Conservation (phyloP, 306 rosid genomes). For the Mucuna pruriens region DNA sequence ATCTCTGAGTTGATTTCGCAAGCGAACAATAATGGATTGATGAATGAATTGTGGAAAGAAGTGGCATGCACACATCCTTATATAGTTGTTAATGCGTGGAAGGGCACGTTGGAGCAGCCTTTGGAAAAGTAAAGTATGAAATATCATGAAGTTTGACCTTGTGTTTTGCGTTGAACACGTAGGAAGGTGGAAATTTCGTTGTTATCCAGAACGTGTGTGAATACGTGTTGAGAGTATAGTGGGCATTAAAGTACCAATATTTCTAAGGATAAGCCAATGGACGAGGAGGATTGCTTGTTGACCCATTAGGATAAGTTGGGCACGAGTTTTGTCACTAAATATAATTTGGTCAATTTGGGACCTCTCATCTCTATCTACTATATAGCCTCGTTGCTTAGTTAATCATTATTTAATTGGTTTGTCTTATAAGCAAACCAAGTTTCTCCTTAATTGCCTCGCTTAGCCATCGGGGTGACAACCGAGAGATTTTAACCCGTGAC, state of each 20-base stretch:
- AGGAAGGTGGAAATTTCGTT: conserved; percentile 37
- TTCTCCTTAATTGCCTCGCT: background rate
- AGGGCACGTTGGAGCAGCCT: conserved; percentile 31
- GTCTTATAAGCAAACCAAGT: background rate
- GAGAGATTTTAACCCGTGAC: background rate
- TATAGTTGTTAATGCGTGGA: conserved; percentile 31
- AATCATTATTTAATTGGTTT: conserved; percentile 21
- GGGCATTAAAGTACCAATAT: background rate
- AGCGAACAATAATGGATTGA: background rate
- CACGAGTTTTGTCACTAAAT: background rate
- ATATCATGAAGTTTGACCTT: conserved; percentile 22
- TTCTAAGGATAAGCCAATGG: background rate
- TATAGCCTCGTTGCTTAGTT: background rate
- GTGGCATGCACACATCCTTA: background rate
- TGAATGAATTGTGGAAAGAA: conserved; percentile 9
- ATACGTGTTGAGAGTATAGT: conserved; percentile 15
- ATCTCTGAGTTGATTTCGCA: background rate
- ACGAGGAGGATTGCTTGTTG: conserved; percentile 13
- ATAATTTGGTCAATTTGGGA: conserved; percentile 30
- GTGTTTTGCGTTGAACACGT: background rate
- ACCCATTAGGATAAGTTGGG: conserved; percentile 14
- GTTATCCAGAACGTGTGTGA: conserved; percentile 28
- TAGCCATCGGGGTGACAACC: conserved; percentile 26
- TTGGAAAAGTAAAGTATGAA: conserved; percentile 1
- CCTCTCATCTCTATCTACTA: background rate